Percentiles rank a stretch among this genome's conserved stretches.
phyloP scores from a whole-genome alignment of 306 rosid species.

The Heteromeles arbutifolia region DNA sequence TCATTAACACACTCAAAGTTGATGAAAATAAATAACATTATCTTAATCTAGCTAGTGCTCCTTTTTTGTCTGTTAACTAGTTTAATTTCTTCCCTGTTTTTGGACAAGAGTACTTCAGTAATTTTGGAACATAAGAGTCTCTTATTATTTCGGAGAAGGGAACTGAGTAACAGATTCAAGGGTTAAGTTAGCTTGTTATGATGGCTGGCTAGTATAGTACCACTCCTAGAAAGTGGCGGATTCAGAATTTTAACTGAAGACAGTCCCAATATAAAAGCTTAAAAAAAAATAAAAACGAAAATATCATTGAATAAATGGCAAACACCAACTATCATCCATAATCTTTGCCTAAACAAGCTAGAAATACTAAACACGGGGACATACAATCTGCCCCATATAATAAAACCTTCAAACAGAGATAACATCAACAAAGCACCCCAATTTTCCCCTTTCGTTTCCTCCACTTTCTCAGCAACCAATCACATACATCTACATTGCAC shows the following conservation, averaged over 20 bases:
- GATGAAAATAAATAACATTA: neutral
- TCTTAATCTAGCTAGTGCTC: neutral
- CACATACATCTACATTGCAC: neutral
- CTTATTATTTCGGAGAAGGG: neutral
- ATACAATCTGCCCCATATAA: neutral
- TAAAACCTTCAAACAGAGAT: neutral
- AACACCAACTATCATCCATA: too few species aligned
- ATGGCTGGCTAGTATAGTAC: neutral
- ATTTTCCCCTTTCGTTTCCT: neutral
- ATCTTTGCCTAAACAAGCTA: too few species aligned
- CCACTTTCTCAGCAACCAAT: neutral
- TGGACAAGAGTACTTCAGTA: neutral
- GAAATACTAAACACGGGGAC: neutral
- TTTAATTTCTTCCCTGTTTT: neutral
- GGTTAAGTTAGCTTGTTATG: neutral
- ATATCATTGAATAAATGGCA: too few species aligned
- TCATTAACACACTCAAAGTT: constrained; percentile 36
- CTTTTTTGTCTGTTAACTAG: neutral
- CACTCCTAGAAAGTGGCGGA: too few species aligned
- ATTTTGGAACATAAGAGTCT: neutral
- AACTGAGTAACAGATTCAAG: neutral
- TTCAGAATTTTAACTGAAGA: too few species aligned
- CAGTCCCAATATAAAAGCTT: too few species aligned
- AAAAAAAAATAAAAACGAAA: too few species aligned
- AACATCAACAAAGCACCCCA: neutral